Base-by-base conservation (phyloP, 768 basidiomycete genomes). In the Phallus indusiatus region DNA sequence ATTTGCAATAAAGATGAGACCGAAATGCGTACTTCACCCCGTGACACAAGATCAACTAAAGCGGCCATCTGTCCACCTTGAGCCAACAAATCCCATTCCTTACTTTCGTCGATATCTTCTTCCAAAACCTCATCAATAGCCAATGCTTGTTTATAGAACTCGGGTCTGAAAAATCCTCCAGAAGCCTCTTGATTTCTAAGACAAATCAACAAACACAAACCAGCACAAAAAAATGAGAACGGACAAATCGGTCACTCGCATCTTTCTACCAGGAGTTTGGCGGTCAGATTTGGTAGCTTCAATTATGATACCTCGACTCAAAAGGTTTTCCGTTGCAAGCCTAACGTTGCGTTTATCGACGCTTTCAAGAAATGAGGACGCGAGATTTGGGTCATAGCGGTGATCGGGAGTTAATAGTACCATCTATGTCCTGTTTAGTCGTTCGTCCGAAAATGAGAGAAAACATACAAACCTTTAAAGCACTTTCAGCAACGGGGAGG, bases 41-140 rank as follows among this genome's bases (percentile, higher is more conserved):
- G 85, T 0, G 92, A 94, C n/a, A 85, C 82, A n/a, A 92, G 74
- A 61, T 90, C 81, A 34, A 92, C 72, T 60, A 95, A 70, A 0
- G 85, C 81, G 14, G 88, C 86, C 53, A 83, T 75, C 63, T 94
- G 90, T 8, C 94, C 92, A 63, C 92, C 91, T 2, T 81, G 81
- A 3, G 90, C 83, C 33, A 86, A 73, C 50, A 91, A 68, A 0
- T 89, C 82, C 93, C 94, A 96, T 56, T 86, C 83, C 50, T 82
- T 78, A 79, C 83, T 87, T 1, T 73, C 75, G 6, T 77, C 73
- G 11, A 78, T 77, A 47, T 77, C 70, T 47, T 76, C 76, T 22
- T 70, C 64, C 21, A 79, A 76, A 14, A 82, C 70, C 5, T 84
- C 81, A 57, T 88, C 83, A 35, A 90, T 69, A 14, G 81, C 75